Evolutionary conservation across 345 rosid species (phyloP).

Genomic region (Populus davidiana): DNA sequence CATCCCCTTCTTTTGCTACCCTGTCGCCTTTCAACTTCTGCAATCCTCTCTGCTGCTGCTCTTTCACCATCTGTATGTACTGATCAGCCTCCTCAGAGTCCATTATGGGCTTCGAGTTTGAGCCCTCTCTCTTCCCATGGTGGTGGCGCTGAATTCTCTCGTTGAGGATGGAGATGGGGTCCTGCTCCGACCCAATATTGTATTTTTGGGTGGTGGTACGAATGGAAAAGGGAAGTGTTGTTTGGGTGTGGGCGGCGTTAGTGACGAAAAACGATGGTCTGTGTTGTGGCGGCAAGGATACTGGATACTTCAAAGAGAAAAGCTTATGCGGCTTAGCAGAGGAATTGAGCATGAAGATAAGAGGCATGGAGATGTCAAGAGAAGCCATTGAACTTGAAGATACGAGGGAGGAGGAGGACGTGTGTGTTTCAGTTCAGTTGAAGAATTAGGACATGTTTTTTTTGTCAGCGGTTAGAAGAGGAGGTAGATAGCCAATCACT

Average conservation of each 20-base stretch:
- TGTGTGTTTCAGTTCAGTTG: not conserved
- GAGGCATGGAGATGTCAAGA: constrained; percentile 30
- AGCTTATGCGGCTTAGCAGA: constrained; percentile 21
- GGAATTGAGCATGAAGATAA: constrained; percentile 33
- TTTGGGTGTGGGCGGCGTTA: constrained; percentile 43
- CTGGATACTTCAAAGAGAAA: constrained; percentile 29
- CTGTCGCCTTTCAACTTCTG: constrained; percentile 78
- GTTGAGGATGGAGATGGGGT: constrained; percentile 68
- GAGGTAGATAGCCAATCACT: not conserved
- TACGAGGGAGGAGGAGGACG: not conserved
- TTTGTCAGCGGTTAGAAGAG: not conserved
- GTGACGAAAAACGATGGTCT: constrained; percentile 27
- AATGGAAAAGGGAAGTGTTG: constrained; percentile 26
- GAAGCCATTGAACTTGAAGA: not conserved
- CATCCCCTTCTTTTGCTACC: constrained; percentile 32
- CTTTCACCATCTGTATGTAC: constrained; percentile 74
- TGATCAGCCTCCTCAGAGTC: constrained; percentile 80
- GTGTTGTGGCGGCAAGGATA: constrained; percentile 19
- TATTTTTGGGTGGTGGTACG: constrained; percentile 30
- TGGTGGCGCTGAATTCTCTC: constrained; percentile 67
- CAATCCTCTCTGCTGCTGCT: constrained; percentile 85
- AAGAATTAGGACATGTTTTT: not conserved
- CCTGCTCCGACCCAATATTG: constrained; percentile 42
- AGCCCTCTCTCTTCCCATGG: constrained; percentile 51
- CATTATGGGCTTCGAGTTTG: constrained; percentile 44